Evolutionary conservation across 2,329 filamentous ascomycete species (phyloP), one percentile per base, ranked within the genome.

Genomic region (Fusarium anguioides): DNA sequence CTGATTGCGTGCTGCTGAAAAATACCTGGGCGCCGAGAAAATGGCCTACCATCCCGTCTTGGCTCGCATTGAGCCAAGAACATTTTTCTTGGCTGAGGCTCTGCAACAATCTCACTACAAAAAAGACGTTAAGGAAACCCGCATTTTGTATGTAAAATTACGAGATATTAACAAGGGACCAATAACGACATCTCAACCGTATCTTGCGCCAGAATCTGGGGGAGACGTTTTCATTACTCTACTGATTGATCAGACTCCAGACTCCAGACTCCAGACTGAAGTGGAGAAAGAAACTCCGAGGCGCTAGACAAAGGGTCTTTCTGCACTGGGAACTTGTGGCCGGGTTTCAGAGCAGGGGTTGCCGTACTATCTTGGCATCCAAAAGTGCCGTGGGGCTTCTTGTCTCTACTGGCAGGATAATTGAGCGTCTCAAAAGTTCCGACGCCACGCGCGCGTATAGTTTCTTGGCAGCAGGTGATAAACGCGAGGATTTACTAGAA

Each of bases 301-400:
- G 49, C 65, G 50, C 65, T 68, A 68, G 48, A 64, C 65, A 68
- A 68, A 68, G 65, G 65, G 64, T 47, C 65, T 60, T n/a, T 68
- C 45, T 42, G 37, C 26, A 47, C 59, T 49, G 48, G 53, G 53
- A 44, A 57, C 29, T 55, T 46, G 37, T 47, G 59, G 24, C 41
- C 33, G 36, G 64, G 64, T 31, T 49, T 57, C 44, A 45, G 15
- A 45, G 18, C 51, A 54, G 36, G 64, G 64, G 55, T 45, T 29
- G 21, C n/a, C n/a, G n/a, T n/a, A n/a, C n/a, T n/a, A n/a, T 58
- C 58, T 61, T 61, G 58, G 58, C 55, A 12, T n/a, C 41, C 50
- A 68, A 68, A 68, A 68, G 64, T 65, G n/a, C 27, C 64, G 60
- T 61, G 65, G 61, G 48, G 48, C 60, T n/a, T n/a, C n/a, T n/a